These are phyloP conservation scores for Ulmus americana DNA, from an alignment of 331 rosid species.

Conservation along the genomic window DNA sequence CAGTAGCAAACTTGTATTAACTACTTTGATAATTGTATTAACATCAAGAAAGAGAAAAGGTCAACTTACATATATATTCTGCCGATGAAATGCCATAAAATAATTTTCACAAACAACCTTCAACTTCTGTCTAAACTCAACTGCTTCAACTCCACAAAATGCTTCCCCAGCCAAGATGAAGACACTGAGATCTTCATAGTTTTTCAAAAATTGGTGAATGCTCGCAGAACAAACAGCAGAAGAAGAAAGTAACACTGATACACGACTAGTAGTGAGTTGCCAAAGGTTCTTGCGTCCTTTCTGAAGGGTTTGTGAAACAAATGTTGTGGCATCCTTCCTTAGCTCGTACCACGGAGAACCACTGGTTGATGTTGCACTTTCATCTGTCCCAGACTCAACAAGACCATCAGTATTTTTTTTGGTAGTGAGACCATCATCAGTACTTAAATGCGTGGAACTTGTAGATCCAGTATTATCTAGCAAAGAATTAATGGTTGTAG, in stretches of 20 bases:
- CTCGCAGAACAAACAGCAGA: conserved; percentile 76
- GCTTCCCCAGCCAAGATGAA: conserved; percentile 96
- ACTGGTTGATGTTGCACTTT: conserved; percentile 52
- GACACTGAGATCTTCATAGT: conserved; percentile 81
- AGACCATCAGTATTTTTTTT: not conserved
- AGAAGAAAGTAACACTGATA: conserved; percentile 89
- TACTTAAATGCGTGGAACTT: conserved; percentile 27
- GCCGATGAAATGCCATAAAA: conserved; percentile 85
- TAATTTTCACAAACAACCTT: conserved; percentile 92
- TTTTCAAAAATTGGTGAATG: conserved; percentile 91
- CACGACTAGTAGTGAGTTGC: conserved; percentile 92
- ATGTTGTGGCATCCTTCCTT: conserved; percentile 73
- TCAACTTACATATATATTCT: conserved; percentile 76
- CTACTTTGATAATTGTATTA: conserved; percentile 10
- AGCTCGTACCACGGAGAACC: conserved; percentile 95
- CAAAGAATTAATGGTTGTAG: conserved; percentile 36
- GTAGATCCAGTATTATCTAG: conserved; percentile 33
- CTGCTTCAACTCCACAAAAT: conserved; percentile 92
- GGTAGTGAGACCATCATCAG: conserved; percentile 18
- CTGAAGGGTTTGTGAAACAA: conserved; percentile 87
- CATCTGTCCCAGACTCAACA: conserved; percentile 49
- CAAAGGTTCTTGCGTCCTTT: conserved; percentile 89
- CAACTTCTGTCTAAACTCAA: conserved; percentile 89
- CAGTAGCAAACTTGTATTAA: conserved; percentile 7
- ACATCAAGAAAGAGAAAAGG: conserved; percentile 23